Evolutionary conservation across 2,329 filamentous ascomycete species (phyloP), one percentile per base, ranked within the genome.

Genomic region (Grosmannia penicillata): DNA sequence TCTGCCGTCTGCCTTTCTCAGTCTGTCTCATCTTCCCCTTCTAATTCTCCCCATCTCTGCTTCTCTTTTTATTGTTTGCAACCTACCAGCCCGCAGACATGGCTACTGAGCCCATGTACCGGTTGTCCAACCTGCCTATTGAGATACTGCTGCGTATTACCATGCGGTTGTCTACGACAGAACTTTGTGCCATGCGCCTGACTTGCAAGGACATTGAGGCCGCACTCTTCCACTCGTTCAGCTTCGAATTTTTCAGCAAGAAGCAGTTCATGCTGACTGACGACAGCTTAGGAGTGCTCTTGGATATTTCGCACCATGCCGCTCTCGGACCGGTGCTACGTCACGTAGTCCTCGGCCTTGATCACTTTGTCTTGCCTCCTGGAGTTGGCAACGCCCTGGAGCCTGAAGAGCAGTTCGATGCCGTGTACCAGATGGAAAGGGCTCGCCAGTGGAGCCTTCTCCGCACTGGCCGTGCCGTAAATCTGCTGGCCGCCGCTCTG

Each of bases 181-280:
- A 79, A 8, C 63, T 78, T 15, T 61, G 66, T 41, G 51, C 55
- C 11, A 51, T 80, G 8, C 73, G 77, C 7, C 55, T 65, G 14
- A 62, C 63, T 3, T 77, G 72, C 57, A 71, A 65, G 39, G 52
- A 59, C 15, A 50, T 75, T 11, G 74, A 80, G 49, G 54, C 55
- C 17, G 56, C 60, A 2, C 57, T 78, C 11, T 71, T 72, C 52
- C 58, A 63, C 35, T 60, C 59, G 25, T 81, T 80, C 47, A 60
- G 66, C 22, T 58, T 58, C 19, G 74, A 78, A 45, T 82, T 77
- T 59, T 82, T 82, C 55, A 61, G 58, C 36, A 74, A 72, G 52
- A 72, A 69, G 48, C 75, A 80, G 49, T 82, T 80, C 54, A 75
- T 78, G 68, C 49, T 78, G 38, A 67, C 66, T 2, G 58, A 69